Evolutionary conservation across 306 rosid genomes (phyloP).

Genomic region (Cotoneaster glaucophyllus): DNA sequence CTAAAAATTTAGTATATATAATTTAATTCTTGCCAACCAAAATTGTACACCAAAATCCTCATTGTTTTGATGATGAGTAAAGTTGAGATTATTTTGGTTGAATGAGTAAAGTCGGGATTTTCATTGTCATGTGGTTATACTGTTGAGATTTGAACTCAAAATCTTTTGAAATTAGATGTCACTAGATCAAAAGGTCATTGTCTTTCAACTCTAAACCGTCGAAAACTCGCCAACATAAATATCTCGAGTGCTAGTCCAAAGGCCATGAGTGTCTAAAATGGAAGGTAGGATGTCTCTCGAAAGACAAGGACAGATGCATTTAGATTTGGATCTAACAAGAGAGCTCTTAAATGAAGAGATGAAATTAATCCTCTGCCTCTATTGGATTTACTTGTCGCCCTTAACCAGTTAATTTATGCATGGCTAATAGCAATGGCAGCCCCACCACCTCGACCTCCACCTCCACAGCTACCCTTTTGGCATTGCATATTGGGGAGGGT

Average conservation of each 20-base stretch:
- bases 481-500: not conserved
- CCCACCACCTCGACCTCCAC: not conserved
- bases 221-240: not conserved
- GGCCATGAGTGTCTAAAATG: not conserved
- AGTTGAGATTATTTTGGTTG: not conserved
- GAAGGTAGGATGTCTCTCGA: not conserved
- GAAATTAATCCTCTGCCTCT: not conserved
- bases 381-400: not conserved
- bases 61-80: not conserved
- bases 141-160: not conserved
- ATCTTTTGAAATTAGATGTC: too few relatives aligned
- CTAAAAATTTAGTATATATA: too few relatives aligned
- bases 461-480: not conserved
- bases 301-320: not conserved
- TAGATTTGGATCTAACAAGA: constrained; percentile 5
- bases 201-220: too few relatives aligned
- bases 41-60: not conserved
- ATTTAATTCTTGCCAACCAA: not conserved
- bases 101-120: not conserved
- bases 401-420: not conserved
- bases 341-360: not conserved
- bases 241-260: not conserved
- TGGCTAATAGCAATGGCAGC: not conserved
- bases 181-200: not conserved
- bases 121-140: too few relatives aligned